Base-by-base conservation (phyloP, 139 green algal genomes). In the Chlamydomonas incerta region DNA sequence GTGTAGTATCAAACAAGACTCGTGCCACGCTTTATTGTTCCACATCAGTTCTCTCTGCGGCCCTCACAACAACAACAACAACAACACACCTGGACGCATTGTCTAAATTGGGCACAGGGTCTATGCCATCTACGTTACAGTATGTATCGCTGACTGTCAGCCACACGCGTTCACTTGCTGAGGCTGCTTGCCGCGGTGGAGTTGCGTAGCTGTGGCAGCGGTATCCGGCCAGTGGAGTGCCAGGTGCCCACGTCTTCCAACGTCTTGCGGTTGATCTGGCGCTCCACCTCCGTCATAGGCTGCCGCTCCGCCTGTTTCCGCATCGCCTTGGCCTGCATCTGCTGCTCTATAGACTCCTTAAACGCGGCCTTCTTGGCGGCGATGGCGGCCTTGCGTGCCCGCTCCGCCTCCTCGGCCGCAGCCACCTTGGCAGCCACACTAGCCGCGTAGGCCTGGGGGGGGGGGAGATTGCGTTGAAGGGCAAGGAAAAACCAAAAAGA, bases 241-340 rank as follows among this genome's bases (percentile, higher is more conserved):
- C 79, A 85, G 11, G n/a, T 20, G 0, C 9, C 21, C 31, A 85
- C 79, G n/a, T 73, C 17, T 31, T 76, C 63, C 31, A 85, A 66
- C 8, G 47, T 37, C 11, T 50, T 33, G 21, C 10, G 9, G 65
- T 85, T 85, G 79, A 85, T 33, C 5, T 3, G 4, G 18, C 79
- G 79, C 79, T 85, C 79, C 8, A 26, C 37, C 37, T 85, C 79
- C 20, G 79, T 58, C 79, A 85, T 85, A 66, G 79, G 79, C 47
- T 34, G 47, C 3, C 63, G 63, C 18, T 33, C 79, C 2, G 72
- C 66, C 0, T 20, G 65, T 5, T 47, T n/a, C 11, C 79, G 79
- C 3, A 10, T 23, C 11, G 79, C 79, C 23, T n/a, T 37, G 10
- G 58, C 66, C 17, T 66, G 79, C 65, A 85, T 33, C 79, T 85